Base-by-base conservation (phyloP, 129 eudicot genomes). In the Helianthus tuberosus region DNA sequence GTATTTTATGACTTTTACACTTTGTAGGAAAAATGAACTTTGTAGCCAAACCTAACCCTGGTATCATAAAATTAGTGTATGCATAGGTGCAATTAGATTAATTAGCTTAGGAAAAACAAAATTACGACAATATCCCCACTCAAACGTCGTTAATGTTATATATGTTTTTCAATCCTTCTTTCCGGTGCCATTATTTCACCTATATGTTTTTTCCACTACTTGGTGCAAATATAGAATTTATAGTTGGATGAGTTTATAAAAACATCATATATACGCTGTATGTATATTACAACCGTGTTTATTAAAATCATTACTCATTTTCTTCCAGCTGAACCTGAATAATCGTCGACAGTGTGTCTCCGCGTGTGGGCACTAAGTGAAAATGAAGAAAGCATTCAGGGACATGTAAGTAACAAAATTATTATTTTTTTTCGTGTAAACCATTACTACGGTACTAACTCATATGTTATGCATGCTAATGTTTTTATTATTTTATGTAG, bases 311-410 rank as follows among this genome's bases (percentile, higher is more conserved):
- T 64, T 64, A 53, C 9, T 43, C 6, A 15, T 78, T 25, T 71
- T 64, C 8, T 71, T 52, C 41, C 82, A 78, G 82, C 43, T 71
- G 68, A 59, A 55, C 73, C 41, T 43, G n/a, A 64, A 64, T 71
- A 78, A 72, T 15, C 41, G 43, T 71, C 17, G 43, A 61, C 27
- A n/a, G 72, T 15, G 44, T 64, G 81, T 69, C 15, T 58, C 68
- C 43, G 49, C 66, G 75, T 73, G 41, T 55, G 58, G 57, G 79
- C 69, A 64, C 69, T 67, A 23, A 43, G 79, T 59, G 78, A 78
- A 82, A 77, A 92, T 92, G 97, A 92, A 92, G 93, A 92, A 92
- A 89, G 97, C 89, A 15, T 76, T 92, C 43, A 79, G 97, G 59
- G 97, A 87, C 79, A 51, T 92, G 97, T 92, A 83, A 89, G 97